These are phyloP conservation scores for Candida berthetii DNA, from an alignment of 805 yeast species.

Conservation along the genomic window DNA sequence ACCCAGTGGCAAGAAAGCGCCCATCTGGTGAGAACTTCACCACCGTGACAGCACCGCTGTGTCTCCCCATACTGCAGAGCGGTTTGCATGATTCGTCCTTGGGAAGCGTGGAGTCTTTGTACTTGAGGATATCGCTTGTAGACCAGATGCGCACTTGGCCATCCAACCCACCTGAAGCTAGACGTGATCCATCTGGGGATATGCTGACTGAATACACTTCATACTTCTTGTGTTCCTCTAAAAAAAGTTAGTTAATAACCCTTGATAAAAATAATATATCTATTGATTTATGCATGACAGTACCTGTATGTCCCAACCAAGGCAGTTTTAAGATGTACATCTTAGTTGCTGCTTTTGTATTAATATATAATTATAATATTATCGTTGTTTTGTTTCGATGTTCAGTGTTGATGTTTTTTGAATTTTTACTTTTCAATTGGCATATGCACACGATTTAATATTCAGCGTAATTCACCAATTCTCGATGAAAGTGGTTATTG, in stretches of 20 bases:
- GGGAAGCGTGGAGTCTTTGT: constrained; percentile 12
- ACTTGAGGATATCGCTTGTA: constrained; percentile 43
- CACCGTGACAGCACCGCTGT: constrained; percentile 94
- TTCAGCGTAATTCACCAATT: too few relatives aligned
- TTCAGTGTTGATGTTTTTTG: background rate
- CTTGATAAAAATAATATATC: too few relatives aligned
- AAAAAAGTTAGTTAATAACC: constrained; percentile 4
- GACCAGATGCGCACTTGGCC: constrained; percentile 94
- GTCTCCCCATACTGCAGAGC: constrained; percentile 86
- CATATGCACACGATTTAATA: too few relatives aligned
- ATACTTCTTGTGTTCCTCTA: constrained; percentile 72
- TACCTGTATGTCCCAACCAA: constrained; percentile 60
- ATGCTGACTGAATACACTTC: constrained; percentile 84
- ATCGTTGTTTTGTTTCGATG: too few relatives aligned
- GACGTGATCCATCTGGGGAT: constrained; percentile 72
- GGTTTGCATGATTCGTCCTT: constrained; percentile 42
- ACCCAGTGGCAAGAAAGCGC: constrained; percentile 85
- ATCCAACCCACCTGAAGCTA: constrained; percentile 93
- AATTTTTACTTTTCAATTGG: too few relatives aligned
- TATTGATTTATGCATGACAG: too few relatives aligned
- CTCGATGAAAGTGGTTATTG: too few relatives aligned
- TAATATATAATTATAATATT: too few relatives aligned
- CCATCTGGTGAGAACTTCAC: constrained; percentile 93
- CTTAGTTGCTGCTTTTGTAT: too few relatives aligned
- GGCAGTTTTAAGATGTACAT: constrained; percentile 68